phyloP scores from a whole-genome alignment of 208 protist genomes.

The Trypanosoma mega region DNA sequence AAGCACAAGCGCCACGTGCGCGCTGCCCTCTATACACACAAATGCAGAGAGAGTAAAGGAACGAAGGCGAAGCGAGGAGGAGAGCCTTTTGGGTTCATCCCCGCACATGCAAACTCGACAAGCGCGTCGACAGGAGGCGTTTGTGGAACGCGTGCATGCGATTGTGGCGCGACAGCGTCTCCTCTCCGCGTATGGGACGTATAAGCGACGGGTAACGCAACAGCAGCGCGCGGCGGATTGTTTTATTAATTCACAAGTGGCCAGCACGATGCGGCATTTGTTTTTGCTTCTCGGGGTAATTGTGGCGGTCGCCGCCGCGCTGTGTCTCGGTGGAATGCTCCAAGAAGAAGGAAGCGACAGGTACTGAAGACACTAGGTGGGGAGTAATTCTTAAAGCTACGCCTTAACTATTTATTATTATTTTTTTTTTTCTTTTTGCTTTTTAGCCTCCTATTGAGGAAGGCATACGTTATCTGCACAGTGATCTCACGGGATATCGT shows the following conservation, averaged over 20 bases:
- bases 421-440: neutral
- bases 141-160: slow-evolving; percentile 22
- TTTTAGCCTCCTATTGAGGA: neutral
- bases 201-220: slow-evolving; percentile 8
- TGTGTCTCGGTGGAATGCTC: slow-evolving; percentile 20
- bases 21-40: no score
- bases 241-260: slow-evolving; percentile 17
- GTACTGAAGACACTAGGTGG: no score
- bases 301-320: slow-evolving; percentile 2
- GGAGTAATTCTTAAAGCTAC: no score
- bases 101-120: neutral
- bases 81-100: neutral
- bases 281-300: slow-evolving; percentile 11
- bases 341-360: slow-evolving; percentile 8
- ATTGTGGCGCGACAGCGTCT: slow-evolving; percentile 21
- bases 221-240: slow-evolving; percentile 28
- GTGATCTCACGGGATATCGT: no score
- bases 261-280: slow-evolving; percentile 16
- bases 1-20: no score
- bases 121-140: slow-evolving; percentile 13
- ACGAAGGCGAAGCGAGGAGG: neutral
- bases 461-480: no score
- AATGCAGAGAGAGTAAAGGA: no score
- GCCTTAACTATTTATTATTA: no score
- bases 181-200: neutral